A percentile compares a stretch with the other conserved stretches of the same genome.
These are phyloP conservation scores for Sporothrix brunneoviolacea DNA, from an alignment of 2,329 filamentous ascomycete genomes.

Conservation along the genomic window DNA sequence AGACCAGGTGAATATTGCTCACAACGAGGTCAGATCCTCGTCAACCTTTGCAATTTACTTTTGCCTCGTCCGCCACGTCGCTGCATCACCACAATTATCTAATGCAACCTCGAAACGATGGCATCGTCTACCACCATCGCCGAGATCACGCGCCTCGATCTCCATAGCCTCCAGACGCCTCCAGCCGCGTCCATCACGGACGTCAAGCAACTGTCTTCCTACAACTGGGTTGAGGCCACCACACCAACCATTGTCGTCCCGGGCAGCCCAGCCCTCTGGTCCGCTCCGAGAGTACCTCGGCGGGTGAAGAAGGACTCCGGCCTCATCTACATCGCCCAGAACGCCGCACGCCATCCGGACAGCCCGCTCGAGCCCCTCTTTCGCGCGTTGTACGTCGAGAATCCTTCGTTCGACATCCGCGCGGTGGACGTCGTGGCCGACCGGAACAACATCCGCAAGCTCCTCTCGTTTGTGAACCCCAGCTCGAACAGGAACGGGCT, in stretches of 20 bases:
- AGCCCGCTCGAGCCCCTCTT: constrained; percentile 42
- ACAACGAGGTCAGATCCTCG: no score
- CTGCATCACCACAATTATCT: no score
- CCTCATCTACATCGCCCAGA: constrained; percentile 36
- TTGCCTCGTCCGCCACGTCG: no score
- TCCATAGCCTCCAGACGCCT: not conserved
- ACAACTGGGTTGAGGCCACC: not conserved
- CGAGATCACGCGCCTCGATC: not conserved
- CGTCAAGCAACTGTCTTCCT: not conserved
- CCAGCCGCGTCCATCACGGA: not conserved
- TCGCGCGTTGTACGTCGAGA: constrained; percentile 32
- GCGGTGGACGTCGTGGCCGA: constrained; percentile 37
- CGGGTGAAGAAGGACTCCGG: constrained; percentile 29
- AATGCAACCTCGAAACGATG: no score
- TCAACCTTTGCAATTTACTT: no score
- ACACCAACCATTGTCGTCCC: not conserved
- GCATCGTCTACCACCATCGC: not conserved
- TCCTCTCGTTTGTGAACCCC: constrained; percentile 36
- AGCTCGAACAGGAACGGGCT: constrained; percentile 11
- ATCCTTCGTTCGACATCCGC: constrained; percentile 34
- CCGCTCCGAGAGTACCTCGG: not conserved
- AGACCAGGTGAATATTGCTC: no score
- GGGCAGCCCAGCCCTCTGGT: constrained; percentile 1
- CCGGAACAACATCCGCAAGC: constrained; percentile 42
- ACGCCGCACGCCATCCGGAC: constrained; percentile 36